Base-by-base conservation (phyloP, 1,284 basidiomycete genomes). In the Ceratorhiza oryzae-sativae region DNA sequence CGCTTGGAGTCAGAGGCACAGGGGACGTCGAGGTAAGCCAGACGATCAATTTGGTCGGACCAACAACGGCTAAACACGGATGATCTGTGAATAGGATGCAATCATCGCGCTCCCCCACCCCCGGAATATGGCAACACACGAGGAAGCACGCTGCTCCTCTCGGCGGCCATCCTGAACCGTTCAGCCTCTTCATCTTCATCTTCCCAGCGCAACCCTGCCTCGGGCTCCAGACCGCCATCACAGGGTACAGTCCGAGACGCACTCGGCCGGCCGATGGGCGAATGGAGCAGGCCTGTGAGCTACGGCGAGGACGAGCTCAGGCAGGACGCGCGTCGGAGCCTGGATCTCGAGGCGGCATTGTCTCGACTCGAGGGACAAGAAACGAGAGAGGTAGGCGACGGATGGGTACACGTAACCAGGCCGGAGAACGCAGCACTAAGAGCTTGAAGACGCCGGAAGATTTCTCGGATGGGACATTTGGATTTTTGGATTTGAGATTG, bases 71-170 rank as follows among this genome's bases (percentile, higher is more conserved):
- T n/a, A n/a, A n/a, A n/a, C n/a, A n/a, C n/a, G n/a, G n/a, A n/a
- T n/a, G n/a, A n/a, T n/a, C n/a, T n/a, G n/a, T n/a, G n/a, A n/a
- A n/a, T 53, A 68, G 53, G 74, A 73, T 34, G 49, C 71, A 20
- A 62, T 63, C 27, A 75, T 90, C 73, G 89, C 88, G 83, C 82
- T 13, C 83, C 87, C 3, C 89, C 89, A 0, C 90, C 90, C 1
- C 90, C 90, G 3, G 87, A 88, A 20, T 91, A 91, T 77, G 89
- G 90, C 27, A 84, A 90, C 76, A 89, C 88, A 25, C 84, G 89
- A 51, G 88, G 88, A 42, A 90, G 88, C 79, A 87, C 83, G 32
- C 81, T 91, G 56, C 77, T 91, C 46, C 82, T 90, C 20, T 77
- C 84, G 0, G 85, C 84, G 0, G 85, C 84, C 77, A 78, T 49